Base-by-base conservation (phyloP, 1,284 basidiomycete species). In the Moesziomyces aphidis region DNA sequence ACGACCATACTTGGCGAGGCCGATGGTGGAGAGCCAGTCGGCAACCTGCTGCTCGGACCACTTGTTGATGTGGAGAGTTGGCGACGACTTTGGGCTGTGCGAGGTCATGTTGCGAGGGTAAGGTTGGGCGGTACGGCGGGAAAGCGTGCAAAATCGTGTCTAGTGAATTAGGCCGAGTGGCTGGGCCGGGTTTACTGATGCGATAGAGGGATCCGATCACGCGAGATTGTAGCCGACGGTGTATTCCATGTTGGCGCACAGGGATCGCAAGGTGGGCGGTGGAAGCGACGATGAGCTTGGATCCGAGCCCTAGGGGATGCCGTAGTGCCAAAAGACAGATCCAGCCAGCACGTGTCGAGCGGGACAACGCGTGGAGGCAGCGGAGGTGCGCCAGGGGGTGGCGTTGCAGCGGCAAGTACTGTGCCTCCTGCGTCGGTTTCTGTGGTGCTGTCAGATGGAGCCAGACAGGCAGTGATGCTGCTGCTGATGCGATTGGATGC, bases 31-130 rank as follows among this genome's bases (percentile, higher is more conserved):
- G 23, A 82, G 75, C 78, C 79, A 82, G n/a, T 77, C 68, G 23
- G 67, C 47, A 39, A 82, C 80, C 44, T 67, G 73, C 36, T 68
- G 51, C 22, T 72, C 67, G 17, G 78, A 68, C 80, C 80, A 82
- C 42, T 68, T 64, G 56, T 62, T 79, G 60, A 81, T 70, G 56
- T 81, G 77, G 6, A 67, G 39, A 6, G 63, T 67, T 42, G 73
- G 67, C 36, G 77, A 76, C 19, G 61, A 60, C 34, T 47, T 57
- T 26, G 73, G 73, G 39, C 71, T 73, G 22, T 68, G 58, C 2
- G 64, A 60, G 7, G 61, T 46, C 71, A 73, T 73, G 26, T 2
- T 61, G 44, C 44, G 22, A 23, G 39, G 39, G 1, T 28, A 28
- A 8, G 26, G 5, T 7, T 6, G 5, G 26, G 8, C 26, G 1